phyloP scores from a whole-genome alignment of 2,329 filamentous ascomycete genomes.

The Xylaria sp. region DNA sequence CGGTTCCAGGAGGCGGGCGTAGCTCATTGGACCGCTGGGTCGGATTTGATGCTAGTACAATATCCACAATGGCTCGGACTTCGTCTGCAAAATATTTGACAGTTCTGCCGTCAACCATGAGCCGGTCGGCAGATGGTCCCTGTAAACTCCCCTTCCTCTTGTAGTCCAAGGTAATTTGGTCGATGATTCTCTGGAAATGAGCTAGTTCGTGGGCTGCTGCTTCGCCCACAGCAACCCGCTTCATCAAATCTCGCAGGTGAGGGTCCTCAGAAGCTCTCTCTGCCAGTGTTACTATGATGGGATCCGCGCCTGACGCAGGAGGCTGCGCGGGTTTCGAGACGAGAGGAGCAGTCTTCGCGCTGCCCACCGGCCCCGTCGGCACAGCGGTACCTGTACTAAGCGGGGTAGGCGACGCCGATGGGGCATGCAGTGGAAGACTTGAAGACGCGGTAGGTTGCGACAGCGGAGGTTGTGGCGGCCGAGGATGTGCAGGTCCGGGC shows the following conservation, averaged over 20 bases:
- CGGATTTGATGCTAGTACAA: slow-evolving; percentile 64
- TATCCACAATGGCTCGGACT: slow-evolving; percentile 62
- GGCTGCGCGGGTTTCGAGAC: slow-evolving; percentile 33
- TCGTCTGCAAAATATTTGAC: slow-evolving; percentile 66
- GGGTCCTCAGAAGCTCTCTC: slow-evolving; percentile 76
- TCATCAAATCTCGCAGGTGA: slow-evolving; percentile 79
- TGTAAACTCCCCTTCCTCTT: slow-evolving; percentile 57
- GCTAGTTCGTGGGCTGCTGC: slow-evolving; percentile 74
- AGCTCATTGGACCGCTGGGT: slow-evolving; percentile 60
- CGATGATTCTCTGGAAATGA: slow-evolving; percentile 80
- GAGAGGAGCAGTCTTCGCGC: slow-evolving; percentile 16
- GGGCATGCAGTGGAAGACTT: slow-evolving; percentile 35
- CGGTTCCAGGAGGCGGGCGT: slow-evolving; percentile 58
- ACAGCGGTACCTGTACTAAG: background rate
- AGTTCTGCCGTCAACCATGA: slow-evolving; percentile 61
- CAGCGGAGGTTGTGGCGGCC: slow-evolving; percentile 41
- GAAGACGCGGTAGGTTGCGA: slow-evolving; percentile 36
- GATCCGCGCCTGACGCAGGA: slow-evolving; percentile 57
- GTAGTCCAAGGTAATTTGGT: slow-evolving; percentile 71
- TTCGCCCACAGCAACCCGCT: slow-evolving; percentile 77
- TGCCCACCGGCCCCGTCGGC: background rate
- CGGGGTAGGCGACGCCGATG: slow-evolving; percentile 23
- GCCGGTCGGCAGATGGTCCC: slow-evolving; percentile 59
- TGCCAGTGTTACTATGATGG: slow-evolving; percentile 80
- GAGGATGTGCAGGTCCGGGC: slow-evolving; percentile 28